Conservation (phyloP, 179 eudicot species). For the Patellifolia procumbens region DNA sequence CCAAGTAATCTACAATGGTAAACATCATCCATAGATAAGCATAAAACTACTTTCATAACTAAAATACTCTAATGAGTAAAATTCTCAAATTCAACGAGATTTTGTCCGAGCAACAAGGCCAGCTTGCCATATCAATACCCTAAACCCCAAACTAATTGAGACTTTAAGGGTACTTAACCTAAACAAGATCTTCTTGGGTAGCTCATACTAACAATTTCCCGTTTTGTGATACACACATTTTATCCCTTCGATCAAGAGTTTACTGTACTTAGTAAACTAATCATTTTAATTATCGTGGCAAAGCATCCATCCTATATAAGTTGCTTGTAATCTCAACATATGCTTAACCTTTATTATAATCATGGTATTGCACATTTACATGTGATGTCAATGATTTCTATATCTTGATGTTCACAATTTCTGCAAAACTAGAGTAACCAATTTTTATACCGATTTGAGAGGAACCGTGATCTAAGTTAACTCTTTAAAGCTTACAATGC, state of each 20-base stretch:
- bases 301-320: not conserved
- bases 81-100: slow-evolving; percentile 18
- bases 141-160: slow-evolving; percentile 10
- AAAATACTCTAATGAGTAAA: no score
- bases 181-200: slow-evolving; percentile 31
- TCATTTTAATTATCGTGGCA: not conserved
- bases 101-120: slow-evolving; percentile 17
- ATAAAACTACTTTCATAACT: no score
- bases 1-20: no score
- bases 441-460: slow-evolving; percentile 7
- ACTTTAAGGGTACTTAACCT: not conserved
- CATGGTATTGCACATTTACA: slow-evolving; percentile 16
- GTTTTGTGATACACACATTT: not conserved
- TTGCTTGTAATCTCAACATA: slow-evolving; percentile 25
- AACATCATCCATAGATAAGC: no score
- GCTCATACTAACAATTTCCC: slow-evolving; percentile 17
- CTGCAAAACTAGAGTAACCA: not conserved
- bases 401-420: slow-evolving; percentile 23
- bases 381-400: slow-evolving; percentile 33
- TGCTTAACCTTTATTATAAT: slow-evolving; percentile 2
- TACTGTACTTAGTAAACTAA: slow-evolving; percentile 9
- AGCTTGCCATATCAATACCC: slow-evolving; percentile 26
- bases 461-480: not conserved
- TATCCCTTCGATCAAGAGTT: not conserved
- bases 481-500: slow-evolving; percentile 3